Evolutionary conservation across 805 yeast genomes (phyloP), one percentile per base, ranked within the genome.

Genomic region (Yamadazyma laniorum): DNA sequence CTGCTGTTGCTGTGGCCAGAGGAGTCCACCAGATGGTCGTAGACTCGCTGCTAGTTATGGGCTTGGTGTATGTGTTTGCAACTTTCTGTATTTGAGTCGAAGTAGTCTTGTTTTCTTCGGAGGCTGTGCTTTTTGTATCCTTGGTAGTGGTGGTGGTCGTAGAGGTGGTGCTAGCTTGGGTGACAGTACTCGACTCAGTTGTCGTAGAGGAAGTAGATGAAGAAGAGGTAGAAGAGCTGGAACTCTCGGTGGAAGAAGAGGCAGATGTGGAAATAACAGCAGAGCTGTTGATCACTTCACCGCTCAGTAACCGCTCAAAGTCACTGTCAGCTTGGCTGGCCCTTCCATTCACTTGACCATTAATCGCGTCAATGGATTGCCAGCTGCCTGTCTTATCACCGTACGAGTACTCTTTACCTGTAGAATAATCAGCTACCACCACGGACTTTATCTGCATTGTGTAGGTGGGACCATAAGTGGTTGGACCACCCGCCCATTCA

Each of bases 401-500:
- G 53, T 82, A 82, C 23, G 63, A 49, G 56, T 83, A 83, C 43
- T 70, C 66, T 2, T 65, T 49, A 34, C 90, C 91, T 16, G 79
- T 65, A 1, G 88, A 82, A 54, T 81, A 83, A 59, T 83, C 89
- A 17, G 79, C 67, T n/a, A 85, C 82, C 19, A 70, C 57, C 29
- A 87, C 53, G 3, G 72, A 65, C 52, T 80, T 67, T 48, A 89
- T 70, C 47, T 69, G 53, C 85, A 85, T 82, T 14, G 78, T 53
- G 60, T 80, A 86, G 35, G 93, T 91, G 18, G 79, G 86, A 4
- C 74, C 45, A 53, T 78, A 83, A 54, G 85, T 81, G 11, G 88
- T 79, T 14, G 49, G 42, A 40, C 95, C 95, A 42, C 91, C 91
- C 3, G 91, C 88, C 93, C 93, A 84, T 52, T 77, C 78, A 40